These are phyloP conservation scores for Venturia oleaginea DNA, from an alignment of 2,329 filamentous ascomycete species.

Conservation along the genomic window DNA sequence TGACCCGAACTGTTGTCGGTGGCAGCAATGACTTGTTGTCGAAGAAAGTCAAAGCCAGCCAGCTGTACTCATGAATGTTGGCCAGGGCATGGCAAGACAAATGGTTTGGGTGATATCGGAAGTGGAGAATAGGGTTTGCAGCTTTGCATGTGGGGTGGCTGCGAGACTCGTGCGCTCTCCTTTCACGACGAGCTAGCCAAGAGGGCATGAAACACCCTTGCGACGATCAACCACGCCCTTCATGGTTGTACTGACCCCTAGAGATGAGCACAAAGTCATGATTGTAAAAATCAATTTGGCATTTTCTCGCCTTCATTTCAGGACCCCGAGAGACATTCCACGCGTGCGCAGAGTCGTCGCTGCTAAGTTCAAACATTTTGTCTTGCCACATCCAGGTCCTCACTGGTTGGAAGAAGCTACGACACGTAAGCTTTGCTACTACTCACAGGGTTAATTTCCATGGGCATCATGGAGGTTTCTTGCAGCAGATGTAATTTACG, in stretches of 20 bases:
- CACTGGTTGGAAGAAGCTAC: not conserved
- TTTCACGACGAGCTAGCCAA: not conserved
- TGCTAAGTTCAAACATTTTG: not conserved
- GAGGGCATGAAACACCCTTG: not conserved
- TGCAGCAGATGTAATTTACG: not conserved
- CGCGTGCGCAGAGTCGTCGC: not conserved
- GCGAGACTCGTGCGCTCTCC: not conserved
- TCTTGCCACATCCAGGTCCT: not conserved
- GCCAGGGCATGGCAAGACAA: not conserved
- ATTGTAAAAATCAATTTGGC: not conserved
- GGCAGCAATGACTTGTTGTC: not conserved
- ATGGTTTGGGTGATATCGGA: not conserved
- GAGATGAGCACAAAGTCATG: not conserved
- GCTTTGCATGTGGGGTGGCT: not conserved
- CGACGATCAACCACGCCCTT: not conserved
- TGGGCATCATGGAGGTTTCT: not conserved
- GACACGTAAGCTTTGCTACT: not conserved
- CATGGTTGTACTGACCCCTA: not conserved
- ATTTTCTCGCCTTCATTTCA: not conserved
- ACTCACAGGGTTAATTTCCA: not conserved
- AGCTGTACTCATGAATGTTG: not conserved
- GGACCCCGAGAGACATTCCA: not conserved
- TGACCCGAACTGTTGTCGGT: not conserved
- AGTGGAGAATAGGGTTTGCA: slow-evolving; percentile 4
- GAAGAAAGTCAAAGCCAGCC: not conserved